Base-by-base conservation (phyloP, 208 protist species). In the Wallacemonas sp. region DNA sequence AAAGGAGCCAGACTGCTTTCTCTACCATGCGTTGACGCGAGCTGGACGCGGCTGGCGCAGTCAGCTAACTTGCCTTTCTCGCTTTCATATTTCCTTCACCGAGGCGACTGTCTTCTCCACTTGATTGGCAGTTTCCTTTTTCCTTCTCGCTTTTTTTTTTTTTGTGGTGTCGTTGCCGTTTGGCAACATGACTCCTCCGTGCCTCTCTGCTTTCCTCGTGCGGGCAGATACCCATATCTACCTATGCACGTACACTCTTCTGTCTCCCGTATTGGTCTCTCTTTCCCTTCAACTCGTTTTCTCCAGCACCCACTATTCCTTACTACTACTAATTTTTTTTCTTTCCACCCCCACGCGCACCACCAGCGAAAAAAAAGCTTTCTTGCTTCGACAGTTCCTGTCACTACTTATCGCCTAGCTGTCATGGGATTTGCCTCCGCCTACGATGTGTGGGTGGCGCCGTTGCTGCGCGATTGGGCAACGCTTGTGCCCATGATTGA, bases 381-480 rank as follows among this genome's bases (percentile, higher is more conserved):
- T n/a, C n/a, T n/a, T n/a, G n/a, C n/a, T n/a, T n/a, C n/a, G n/a
- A n/a, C n/a, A n/a, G n/a, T n/a, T n/a, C n/a, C n/a, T n/a, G n/a
- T n/a, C n/a, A 33, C 29, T 4, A 52, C 7, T 29, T 36, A 7
- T 23, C 8, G 33, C 29, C 29, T 20, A 57, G n/a, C 44, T 55
- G n/a, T 49, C 70, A 91, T 85, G 81, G 81, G 70, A 20, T 90
- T 86, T 39, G 80, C 84, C 5, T 70, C 74, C 0, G 50, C 78
- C 18, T 80, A 84, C 49, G 89, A 92, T 29, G 68, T 85, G 16
- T 94, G 84, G 81, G 68, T 94, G 32, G 33, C 61, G 14, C 89
- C 89, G 0, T 70, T 92, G 61, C 22, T 72, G 28, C 77, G 86
- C 10, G 83, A 94, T 22, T 77, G 61, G 42, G 23, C 26, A 28